A percentile compares a stretch with the other conserved stretches of the same genome.
These are phyloP conservation scores for Aphanocladium album DNA, from an alignment of 2,329 filamentous ascomycete species.

Conservation along the genomic window DNA sequence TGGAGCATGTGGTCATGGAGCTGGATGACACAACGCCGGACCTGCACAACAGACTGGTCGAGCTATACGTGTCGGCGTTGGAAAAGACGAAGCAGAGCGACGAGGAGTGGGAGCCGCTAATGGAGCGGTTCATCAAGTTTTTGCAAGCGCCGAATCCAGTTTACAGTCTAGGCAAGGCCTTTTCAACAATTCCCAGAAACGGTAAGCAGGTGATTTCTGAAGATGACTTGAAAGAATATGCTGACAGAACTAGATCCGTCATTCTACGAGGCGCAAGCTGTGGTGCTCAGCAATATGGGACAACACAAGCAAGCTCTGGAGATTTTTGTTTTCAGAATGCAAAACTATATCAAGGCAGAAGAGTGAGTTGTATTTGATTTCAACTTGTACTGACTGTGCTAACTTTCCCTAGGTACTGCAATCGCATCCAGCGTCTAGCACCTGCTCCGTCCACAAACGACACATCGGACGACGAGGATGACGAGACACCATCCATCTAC, in stretches of 20 bases:
- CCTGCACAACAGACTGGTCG: conserved; percentile 79
- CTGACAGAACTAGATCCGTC: conserved; percentile 55
- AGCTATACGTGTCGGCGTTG: conserved; percentile 60
- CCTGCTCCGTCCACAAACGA: conserved; percentile 33
- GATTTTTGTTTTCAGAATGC: conserved; percentile 93
- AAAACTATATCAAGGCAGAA: conserved; percentile 84
- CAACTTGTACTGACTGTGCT: background rate
- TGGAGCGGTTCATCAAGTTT: conserved; percentile 67
- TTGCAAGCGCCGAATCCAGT: conserved; percentile 65
- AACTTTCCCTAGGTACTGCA: conserved; percentile 65
- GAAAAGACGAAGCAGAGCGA: conserved; percentile 37
- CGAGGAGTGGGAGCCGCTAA: conserved; percentile 52
- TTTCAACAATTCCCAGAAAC: conserved; percentile 72
- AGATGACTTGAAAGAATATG: background rate
- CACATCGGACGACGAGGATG: conserved; percentile 24
- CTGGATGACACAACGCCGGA: conserved; percentile 79
- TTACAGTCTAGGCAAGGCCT: conserved; percentile 75
- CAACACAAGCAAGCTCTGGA: conserved; percentile 93
- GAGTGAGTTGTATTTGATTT: conserved; percentile 55
- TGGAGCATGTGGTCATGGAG: conserved; percentile 88
- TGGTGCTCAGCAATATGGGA: conserved; percentile 91
- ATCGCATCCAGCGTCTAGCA: conserved; percentile 67
- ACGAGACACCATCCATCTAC: conserved; percentile 71
- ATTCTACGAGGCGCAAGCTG: conserved; percentile 85
- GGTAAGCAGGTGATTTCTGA: conserved; percentile 44